These are phyloP conservation scores for Pythium dissimile DNA, from an alignment of 352 stramenopile genomes.

Conservation along the genomic window DNA sequence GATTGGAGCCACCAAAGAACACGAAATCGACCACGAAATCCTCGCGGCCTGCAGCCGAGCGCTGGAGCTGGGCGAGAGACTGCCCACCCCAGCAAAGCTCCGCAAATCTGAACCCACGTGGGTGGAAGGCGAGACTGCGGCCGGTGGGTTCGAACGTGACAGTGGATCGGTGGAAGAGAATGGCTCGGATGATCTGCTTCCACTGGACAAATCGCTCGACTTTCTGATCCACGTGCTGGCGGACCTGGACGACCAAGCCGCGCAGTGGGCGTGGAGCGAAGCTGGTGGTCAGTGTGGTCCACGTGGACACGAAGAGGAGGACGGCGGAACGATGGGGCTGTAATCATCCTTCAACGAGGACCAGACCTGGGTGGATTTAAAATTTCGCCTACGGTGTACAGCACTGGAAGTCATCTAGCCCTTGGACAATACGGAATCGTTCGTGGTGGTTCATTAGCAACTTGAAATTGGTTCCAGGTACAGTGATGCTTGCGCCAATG, in stretches of 20 bases:
- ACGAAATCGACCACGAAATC: slow-evolving; percentile 46
- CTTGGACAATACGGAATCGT: too few relatives aligned
- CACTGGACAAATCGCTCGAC: slow-evolving; percentile 19
- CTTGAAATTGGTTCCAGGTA: too few relatives aligned
- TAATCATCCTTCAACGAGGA: too few relatives aligned
- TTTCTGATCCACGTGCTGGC: slow-evolving; percentile 19
- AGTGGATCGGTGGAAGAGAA: background rate
- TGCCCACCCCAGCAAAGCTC: slow-evolving; percentile 9
- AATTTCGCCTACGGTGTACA: too few relatives aligned
- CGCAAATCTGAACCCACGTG: background rate
- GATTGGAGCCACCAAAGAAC: slow-evolving; percentile 26
- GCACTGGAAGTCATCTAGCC: too few relatives aligned
- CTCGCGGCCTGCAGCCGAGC: slow-evolving; percentile 17
- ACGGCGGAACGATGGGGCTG: too few relatives aligned
- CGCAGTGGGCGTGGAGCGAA: background rate
- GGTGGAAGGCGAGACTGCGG: too few relatives aligned
- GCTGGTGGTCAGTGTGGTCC: background rate
- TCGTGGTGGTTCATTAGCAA: too few relatives aligned
- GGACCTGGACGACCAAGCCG: slow-evolving; percentile 7
- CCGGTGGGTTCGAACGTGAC: too few relatives aligned
- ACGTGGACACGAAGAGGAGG: too few relatives aligned
- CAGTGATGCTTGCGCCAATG: too few relatives aligned
- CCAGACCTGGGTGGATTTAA: too few relatives aligned
- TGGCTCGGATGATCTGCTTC: background rate
- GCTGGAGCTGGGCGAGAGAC: slow-evolving; percentile 6